phyloP scores from a whole-genome alignment of 495 filamentous ascomycete genomes.

The Platismatia glauca region DNA sequence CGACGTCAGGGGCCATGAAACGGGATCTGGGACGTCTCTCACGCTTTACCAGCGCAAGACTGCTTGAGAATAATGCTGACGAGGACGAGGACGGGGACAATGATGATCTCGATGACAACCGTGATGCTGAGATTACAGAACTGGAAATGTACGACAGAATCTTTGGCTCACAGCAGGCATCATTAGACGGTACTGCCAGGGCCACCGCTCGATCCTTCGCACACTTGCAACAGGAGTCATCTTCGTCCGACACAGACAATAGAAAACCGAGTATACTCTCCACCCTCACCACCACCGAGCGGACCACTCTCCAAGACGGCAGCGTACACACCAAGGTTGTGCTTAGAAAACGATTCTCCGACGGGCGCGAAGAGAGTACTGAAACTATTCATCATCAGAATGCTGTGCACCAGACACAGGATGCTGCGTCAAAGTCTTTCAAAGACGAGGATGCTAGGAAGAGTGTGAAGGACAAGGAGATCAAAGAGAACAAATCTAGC shows the following conservation, averaged over 20 bases:
- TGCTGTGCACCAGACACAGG: conserved; percentile 5
- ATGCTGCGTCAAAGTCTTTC: not conserved
- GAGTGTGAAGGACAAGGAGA: not conserved
- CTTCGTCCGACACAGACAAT: not conserved
- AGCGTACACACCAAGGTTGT: conserved; percentile 51
- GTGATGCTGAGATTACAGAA: conserved; percentile 30
- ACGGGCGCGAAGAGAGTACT: conserved; percentile 54
- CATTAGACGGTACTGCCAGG: not conserved
- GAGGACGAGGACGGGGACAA: conserved; percentile 9
- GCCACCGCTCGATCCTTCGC: conserved; percentile 7
- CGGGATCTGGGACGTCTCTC: not conserved
- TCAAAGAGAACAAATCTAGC: conserved; percentile 14
- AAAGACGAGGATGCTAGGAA: not conserved
- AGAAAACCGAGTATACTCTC: conserved; percentile 40
- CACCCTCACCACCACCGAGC: conserved; percentile 49
- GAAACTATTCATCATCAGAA: conserved; percentile 28
- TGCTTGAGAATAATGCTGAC: conserved; percentile 7
- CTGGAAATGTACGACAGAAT: conserved; percentile 40
- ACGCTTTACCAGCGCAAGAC: not conserved
- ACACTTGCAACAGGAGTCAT: conserved; percentile 22
- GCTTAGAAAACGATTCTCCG: conserved; percentile 51
- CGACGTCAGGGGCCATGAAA: not conserved
- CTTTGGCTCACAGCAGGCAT: conserved; percentile 20
- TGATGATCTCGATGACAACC: conserved; percentile 17
- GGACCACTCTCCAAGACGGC: conserved; percentile 47